phyloP scores from a whole-genome alignment of 306 rosid species.

The Vigna unguiculata region DNA sequence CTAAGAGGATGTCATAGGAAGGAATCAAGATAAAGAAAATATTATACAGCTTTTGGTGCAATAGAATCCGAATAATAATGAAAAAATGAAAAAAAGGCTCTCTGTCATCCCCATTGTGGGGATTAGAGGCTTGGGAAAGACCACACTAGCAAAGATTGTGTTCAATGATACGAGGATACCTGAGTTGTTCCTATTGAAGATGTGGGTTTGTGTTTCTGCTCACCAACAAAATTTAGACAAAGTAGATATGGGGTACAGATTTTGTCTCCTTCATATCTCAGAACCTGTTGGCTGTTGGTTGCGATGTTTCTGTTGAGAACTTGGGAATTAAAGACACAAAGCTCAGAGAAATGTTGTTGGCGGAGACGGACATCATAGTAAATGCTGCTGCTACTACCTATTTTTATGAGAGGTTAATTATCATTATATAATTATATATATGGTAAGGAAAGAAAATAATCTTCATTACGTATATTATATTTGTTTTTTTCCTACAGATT shows the following conservation, averaged over 20 bases:
- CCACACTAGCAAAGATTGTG: slow-evolving; percentile 45
- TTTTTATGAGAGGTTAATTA: slow-evolving; percentile 46
- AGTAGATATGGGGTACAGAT: slow-evolving; percentile 8
- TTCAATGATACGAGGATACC: slow-evolving; percentile 30
- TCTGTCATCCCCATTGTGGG: no score
- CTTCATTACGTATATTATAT: no score
- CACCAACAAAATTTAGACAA: background rate
- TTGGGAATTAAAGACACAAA: slow-evolving; percentile 36
- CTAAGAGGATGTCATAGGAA: slow-evolving; percentile 53
- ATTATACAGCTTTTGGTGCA: slow-evolving; percentile 34
- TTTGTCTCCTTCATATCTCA: background rate
- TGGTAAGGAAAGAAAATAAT: no score
- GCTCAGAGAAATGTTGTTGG: slow-evolving; percentile 29
- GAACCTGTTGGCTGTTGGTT: background rate
- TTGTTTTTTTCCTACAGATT: background rate
- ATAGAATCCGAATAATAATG: background rate
- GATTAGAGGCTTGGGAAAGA: slow-evolving; percentile 46
- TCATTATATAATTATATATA: no score
- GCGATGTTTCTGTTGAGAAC: background rate
- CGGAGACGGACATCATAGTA: slow-evolving; percentile 25
- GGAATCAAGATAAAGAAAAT: slow-evolving; percentile 35
- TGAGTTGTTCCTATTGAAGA: slow-evolving; percentile 7
- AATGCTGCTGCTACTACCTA: slow-evolving; percentile 44
- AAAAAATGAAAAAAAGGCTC: background rate
- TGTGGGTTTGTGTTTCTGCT: slow-evolving; percentile 42